Percentiles rank a stretch among this genome's conserved stretches.
phyloP scores from a whole-genome alignment of 1,284 basidiomycete species.

The Fomitopsis betulina region DNA sequence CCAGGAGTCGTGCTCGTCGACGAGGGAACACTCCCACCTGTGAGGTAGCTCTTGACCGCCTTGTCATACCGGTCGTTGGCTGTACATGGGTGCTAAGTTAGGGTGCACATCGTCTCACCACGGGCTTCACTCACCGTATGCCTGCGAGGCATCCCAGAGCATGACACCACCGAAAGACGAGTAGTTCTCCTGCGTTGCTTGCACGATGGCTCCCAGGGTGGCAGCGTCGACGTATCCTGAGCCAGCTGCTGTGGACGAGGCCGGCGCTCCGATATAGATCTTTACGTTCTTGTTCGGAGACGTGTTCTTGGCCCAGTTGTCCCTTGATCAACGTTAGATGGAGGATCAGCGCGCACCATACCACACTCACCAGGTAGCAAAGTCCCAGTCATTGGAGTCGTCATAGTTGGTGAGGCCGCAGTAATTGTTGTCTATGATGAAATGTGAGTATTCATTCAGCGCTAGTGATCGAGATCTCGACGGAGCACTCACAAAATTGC shows the following conservation, averaged over 20 bases:
- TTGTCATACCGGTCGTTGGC: slow-evolving; percentile 49
- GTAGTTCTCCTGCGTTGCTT: slow-evolving; percentile 41
- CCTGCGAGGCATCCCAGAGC: slow-evolving; percentile 64
- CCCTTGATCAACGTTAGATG: slow-evolving; percentile 33
- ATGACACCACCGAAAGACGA: slow-evolving; percentile 68
- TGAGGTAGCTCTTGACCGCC: slow-evolving; percentile 48
- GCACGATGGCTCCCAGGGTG: slow-evolving; percentile 40
- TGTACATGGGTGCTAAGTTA: slow-evolving; percentile 16
- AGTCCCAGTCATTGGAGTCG: slow-evolving; percentile 46
- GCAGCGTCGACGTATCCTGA: slow-evolving; percentile 47
- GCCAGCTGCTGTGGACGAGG: slow-evolving; percentile 41
- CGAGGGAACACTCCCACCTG: slow-evolving; percentile 18
- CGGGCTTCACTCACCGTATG: slow-evolving; percentile 38
- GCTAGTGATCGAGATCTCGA: too few relatives aligned
- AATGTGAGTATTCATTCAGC: neutral
- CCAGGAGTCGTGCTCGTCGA: slow-evolving; percentile 9
- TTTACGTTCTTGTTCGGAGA: slow-evolving; percentile 59
- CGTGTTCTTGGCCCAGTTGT: slow-evolving; percentile 55
- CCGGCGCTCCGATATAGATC: slow-evolving; percentile 61
- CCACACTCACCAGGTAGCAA: slow-evolving; percentile 38
- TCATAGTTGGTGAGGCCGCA: slow-evolving; percentile 42
- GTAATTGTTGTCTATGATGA: slow-evolving; percentile 49
- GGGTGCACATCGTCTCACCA: neutral
- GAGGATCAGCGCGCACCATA: neutral
- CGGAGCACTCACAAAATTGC: slow-evolving; percentile 43